A percentile compares a stretch with the other conserved stretches of the same genome.
Evolutionary conservation across 495 filamentous ascomycete genomes (phyloP).

Genomic region (Opeltia flavorubescens): DNA sequence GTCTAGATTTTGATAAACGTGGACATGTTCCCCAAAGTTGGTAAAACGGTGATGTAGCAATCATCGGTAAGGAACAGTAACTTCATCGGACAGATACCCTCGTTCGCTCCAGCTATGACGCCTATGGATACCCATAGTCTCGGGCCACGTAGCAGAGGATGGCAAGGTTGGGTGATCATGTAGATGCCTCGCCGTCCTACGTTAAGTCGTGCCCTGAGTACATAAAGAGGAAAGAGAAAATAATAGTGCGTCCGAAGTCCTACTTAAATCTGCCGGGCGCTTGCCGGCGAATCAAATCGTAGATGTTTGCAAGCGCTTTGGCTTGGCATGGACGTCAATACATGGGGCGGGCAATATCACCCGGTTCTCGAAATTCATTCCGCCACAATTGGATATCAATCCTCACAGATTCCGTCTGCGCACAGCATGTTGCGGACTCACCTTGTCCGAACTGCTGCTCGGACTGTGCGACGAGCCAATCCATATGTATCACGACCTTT

Average conservation of each 20-base stretch:
- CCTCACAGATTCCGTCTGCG: slow-evolving; percentile 22
- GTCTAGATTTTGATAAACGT: too few species aligned
- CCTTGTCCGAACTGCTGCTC: slow-evolving; percentile 72
- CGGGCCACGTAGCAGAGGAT: slow-evolving; percentile 52
- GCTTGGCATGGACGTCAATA: slow-evolving; percentile 18
- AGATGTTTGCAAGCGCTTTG: slow-evolving; percentile 9
- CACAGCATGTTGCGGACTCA: slow-evolving; percentile 76
- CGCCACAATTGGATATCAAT: too few species aligned
- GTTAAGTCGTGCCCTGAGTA: slow-evolving; percentile 64
- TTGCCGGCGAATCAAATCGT: slow-evolving; percentile 14
- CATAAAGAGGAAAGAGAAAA: slow-evolving; percentile 8
- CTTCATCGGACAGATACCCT: slow-evolving; percentile 36
- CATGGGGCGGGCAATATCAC: neutral
- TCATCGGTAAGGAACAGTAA: slow-evolving; percentile 49
- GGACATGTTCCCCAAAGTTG: too few species aligned
- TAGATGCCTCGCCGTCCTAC: slow-evolving; percentile 52
- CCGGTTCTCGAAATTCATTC: too few species aligned
- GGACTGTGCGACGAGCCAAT: slow-evolving; percentile 51
- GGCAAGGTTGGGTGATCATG: slow-evolving; percentile 23
- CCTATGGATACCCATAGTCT: slow-evolving; percentile 34
- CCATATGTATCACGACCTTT: slow-evolving; percentile 56
- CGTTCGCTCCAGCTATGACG: slow-evolving; percentile 56
- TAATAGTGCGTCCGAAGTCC: neutral
- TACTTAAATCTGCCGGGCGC: neutral
- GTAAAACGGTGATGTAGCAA: slow-evolving; percentile 31